Base-by-base conservation (phyloP, 495 filamentous ascomycete genomes). In the Penicillium riverlandense region DNA sequence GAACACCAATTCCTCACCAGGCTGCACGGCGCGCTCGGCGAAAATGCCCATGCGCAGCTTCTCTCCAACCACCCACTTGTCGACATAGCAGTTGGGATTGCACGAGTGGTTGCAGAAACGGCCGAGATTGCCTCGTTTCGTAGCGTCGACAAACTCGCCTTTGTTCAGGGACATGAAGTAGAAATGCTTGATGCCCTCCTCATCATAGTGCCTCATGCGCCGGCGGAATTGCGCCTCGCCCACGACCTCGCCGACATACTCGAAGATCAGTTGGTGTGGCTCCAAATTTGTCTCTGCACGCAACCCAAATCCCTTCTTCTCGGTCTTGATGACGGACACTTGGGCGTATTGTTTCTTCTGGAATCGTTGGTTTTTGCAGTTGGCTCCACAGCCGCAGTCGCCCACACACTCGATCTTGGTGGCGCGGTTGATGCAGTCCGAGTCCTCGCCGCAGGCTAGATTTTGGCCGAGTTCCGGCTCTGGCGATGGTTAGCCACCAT, bases 81-180 rank as follows among this genome's bases (percentile, higher is more conserved):
- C 92, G 49, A 97, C 91, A 66, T 92, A 97, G 67, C 91, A 96
- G 55, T 99, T 99, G 1, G 92, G 92, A 59, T 92, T 95, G 76
- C 92, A 99, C 15, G 94, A 97, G 53, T 99, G 92, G 61, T 99
- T 99, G 75, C 94, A 97, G 59, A 99, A 99, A 14, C 92, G 82
- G 32, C 90, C 92, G 11, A 99, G 77, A 57, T 96, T 96, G 32
- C 92, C 92, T 59, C 86, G 94, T 58, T 94, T 96, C 28, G 92
- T 99, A 9, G 92, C 92, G 65, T 99, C 92, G 45, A 99, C 88
- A 53, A 97, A 99, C 67, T 97, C 91, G 52, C 82, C 86, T 65
- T 94, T 94, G 59, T 80, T 91, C 44, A 99, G 82, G 32, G 94
- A 97, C 92, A 99, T 99, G 67, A 99, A 99, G 65, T 99, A 99